Conservation (phyloP, 2,329 filamentous ascomycete genomes). For the Emmonsiellopsis sp. region DNA sequence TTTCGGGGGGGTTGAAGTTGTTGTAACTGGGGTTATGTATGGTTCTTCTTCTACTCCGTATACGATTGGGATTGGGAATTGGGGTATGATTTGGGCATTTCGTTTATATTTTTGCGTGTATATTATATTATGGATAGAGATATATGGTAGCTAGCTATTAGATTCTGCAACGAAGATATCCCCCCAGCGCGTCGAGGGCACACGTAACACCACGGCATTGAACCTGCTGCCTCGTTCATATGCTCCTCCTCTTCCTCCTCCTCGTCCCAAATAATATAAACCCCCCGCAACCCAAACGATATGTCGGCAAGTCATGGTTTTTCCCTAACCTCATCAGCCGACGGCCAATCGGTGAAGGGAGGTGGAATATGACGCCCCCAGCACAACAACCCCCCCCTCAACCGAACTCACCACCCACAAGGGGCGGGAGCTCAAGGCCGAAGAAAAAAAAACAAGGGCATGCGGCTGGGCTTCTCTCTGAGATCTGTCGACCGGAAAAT, state of each 20-base stretch:
- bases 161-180: no score
- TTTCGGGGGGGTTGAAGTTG: constrained; percentile 78
- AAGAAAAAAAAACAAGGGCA: constrained; percentile 23
- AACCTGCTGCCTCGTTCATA: no score
- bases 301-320: constrained; percentile 77
- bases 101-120: no score
- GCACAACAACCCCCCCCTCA: constrained; percentile 38
- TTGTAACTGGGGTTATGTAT: no score
- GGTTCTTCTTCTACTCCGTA: no score
- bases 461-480: constrained; percentile 58
- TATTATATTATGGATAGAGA: no score
- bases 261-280: neutral
- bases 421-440: constrained; percentile 55
- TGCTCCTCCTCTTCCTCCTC: no score
- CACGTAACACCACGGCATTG: no score
- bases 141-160: no score
- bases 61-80: neutral
- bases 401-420: constrained; percentile 54
- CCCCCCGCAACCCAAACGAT: neutral
- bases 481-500: constrained; percentile 93
- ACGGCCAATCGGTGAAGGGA: constrained; percentile 81
- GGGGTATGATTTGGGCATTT: neutral
- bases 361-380: constrained; percentile 76
- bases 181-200: no score
- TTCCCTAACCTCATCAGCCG: constrained; percentile 80